Base-by-base conservation (phyloP, 2,329 filamentous ascomycete species). In the Fusarium staphyleae region DNA sequence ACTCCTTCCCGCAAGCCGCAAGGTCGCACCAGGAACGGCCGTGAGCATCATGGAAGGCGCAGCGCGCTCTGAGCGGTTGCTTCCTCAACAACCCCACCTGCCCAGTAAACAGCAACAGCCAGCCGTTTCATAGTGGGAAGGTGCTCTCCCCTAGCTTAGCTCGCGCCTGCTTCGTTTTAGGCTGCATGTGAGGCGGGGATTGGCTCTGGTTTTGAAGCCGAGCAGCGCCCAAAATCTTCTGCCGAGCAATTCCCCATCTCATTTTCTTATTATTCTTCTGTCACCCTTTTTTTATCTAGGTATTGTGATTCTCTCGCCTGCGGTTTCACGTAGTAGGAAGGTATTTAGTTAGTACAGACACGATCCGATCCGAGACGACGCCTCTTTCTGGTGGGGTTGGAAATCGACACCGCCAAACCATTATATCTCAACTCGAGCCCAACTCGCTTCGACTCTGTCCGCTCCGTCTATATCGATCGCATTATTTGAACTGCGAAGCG, bases 11-110 rank as follows among this genome's bases (percentile, higher is more conserved):
- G 48, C 45, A 24, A 48, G 52, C 45, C 55, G 48, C 45, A 24
- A 48, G 52, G 63, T 66, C 49, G 48, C 62, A 66, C 62, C 54
- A 66, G 54, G 52, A 63, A 55, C 52, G 53, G 48, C 54, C 50
- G 35, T 49, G 43, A 49, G 35, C 50, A 57, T 55, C 37, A 52
- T 59, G 44, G 45, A 55, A 40, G 42, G 58, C 46, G 58, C 30
- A 35, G 52, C 39, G 41, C 37, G 50, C 19, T 45, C 26, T 46
- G 34, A 39, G 54, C 30, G 52, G 55, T 66, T 66, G 64, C 64
- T 63, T 24, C 59, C 59, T 62, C 62, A 65, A 61, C 64, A 57
- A 63, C 56, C 63, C 63, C 48, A 58, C 63, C 57, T 52, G 37
- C 16, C 45, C 40, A 58, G 61, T 62, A 65, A 61, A 63, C 48